These are phyloP conservation scores for Trichosanthes cucumerina DNA, from an alignment of 306 rosid species.

Conservation along the genomic window DNA sequence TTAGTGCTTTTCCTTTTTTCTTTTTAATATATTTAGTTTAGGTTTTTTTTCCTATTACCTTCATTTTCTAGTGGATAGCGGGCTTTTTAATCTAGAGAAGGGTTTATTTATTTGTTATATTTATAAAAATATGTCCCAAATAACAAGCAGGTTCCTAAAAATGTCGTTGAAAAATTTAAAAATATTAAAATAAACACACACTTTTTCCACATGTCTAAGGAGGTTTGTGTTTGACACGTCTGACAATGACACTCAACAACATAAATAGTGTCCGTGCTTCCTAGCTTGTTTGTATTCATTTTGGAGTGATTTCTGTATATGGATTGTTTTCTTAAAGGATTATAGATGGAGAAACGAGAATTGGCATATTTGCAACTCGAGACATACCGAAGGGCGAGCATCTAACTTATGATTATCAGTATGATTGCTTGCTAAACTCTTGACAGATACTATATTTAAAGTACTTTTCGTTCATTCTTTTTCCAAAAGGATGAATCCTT, in stretches of 20 bases:
- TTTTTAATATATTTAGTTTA: background rate
- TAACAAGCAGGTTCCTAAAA: background rate
- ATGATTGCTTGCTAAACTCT: conserved; percentile 30
- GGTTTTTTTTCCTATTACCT: background rate
- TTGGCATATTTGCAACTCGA: conserved; percentile 75
- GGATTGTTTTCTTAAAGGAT: conserved; percentile 43
- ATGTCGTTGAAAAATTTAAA: background rate
- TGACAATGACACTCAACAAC: background rate
- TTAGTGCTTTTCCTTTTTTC: background rate
- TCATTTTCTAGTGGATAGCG: background rate
- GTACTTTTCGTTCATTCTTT: background rate
- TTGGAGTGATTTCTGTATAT: background rate
- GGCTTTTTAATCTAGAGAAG: background rate
- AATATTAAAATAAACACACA: background rate
- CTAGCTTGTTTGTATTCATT: background rate
- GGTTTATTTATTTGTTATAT: background rate
- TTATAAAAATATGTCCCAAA: background rate
- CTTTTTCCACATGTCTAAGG: background rate
- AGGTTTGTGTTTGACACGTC: background rate
- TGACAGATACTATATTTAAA: conserved; percentile 4
- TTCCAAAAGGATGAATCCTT: background rate
- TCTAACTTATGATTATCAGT: conserved; percentile 95
- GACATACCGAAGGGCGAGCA: conserved; percentile 78
- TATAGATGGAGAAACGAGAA: conserved; percentile 86
- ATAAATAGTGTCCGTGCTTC: background rate